Base-by-base conservation (phyloP, 108 stramenopile species). In the Cyclotella atomus region DNA sequence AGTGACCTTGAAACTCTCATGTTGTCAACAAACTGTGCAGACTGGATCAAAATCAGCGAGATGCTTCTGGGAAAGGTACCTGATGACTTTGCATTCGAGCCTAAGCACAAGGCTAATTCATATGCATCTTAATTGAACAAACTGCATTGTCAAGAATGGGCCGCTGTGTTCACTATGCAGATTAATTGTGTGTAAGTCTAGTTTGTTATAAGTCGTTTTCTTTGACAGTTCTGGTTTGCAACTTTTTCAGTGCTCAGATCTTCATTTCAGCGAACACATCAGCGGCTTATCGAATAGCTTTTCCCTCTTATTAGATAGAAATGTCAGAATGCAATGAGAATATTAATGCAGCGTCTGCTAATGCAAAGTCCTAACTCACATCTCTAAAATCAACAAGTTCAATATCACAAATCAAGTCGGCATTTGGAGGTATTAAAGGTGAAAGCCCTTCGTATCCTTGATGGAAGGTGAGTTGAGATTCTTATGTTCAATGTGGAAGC, bases 1-100 rank as follows among this genome's bases (percentile, higher is more conserved):
- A 76, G 82, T 38, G 90, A 94, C 59, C 71, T 93, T 24, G 93
- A 95, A 74, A 90, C 89, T 9, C 76, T 95, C 5, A 77, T 96
- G 83, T 55, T 85, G 32, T 85, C 85, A 44, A 73, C 69, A 15
- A 75, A 81, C 57, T 78, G 89, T 36, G 71, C 76, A 25, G 98
- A 99, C 72, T 99, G 99, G 99, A 85, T 99, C 62, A 95, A 95
- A 76, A 93, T 99, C 34, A 89, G 87, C 17, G 96, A 98, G 74
- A 95, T 98, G 89, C 82, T 99, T 45, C 86, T 99, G 3, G 98
- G 98, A 2, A 90, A 90, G 4, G 96, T 96, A 19, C 94, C 94
- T 14, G 96, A 97, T 9, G 91, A 71, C 38, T 99, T 98, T 83
- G 59, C 73, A 25, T 98, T 98, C 65, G 85, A 87, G 50, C 98